Base-by-base conservation (phyloP, 768 basidiomycete genomes). In the Phaeotremella fagi region DNA sequence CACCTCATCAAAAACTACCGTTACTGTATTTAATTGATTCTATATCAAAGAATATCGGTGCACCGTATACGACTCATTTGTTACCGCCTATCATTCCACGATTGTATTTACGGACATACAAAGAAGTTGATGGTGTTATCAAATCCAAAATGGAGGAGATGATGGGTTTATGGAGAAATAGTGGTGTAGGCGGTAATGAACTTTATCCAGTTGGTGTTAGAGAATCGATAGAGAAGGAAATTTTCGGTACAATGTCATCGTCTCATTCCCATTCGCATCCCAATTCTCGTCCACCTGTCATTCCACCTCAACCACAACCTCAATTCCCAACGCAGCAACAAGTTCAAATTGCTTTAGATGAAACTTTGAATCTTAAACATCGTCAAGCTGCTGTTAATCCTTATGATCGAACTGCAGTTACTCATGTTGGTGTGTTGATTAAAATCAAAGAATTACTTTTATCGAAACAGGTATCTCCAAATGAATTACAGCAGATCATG, bases 71-170 rank as follows among this genome's bases (percentile, higher is more conserved):
- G 26, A 83, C 83, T 55, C 63, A 70, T 31, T 82, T 85, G 57
- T 91, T 99, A 66, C 80, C 86, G 11, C 80, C 83, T 9, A 82
- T 90, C 70, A 86, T 92, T 57, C 85, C 86, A 52, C 81, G 83
- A 20, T 77, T 92, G 16, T 98, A 91, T 77, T 78, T 95, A 61
- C 83, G 88, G 59, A 85, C 91, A 25, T 97, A 98, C 75, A 80
- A 82, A 42, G 80, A 83, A 63, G 92, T 95, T 60, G 91, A 95
- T 70, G 83, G 83, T 46, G 76, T 75, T 36, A 94, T 89, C 23
- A 84, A 87, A 56, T 82, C 83, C 72, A 98, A 98, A 75, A 92
- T 99, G 88, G 90, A 94, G 71, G 95, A 99, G 75, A 90, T 99
- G 85, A 82, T 98, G 14, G 75, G 88, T 25, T 94, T 95, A 4